Conservation (phyloP, 495 filamentous ascomycete species). For the Hypoxylon perforatum region DNA sequence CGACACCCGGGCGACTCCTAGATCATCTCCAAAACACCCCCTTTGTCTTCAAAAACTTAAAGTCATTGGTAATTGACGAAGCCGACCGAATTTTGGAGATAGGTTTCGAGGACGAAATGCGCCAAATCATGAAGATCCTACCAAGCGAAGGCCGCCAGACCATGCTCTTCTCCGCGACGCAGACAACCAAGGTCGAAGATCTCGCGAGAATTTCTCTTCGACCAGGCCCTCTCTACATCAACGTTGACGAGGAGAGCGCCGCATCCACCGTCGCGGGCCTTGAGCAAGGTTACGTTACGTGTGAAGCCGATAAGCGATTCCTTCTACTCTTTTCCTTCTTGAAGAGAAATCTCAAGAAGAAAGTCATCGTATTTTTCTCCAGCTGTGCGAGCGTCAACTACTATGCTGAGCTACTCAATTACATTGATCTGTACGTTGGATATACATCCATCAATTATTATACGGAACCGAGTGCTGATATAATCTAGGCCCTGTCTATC, state of each 20-base stretch:
- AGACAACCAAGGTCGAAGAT: conserved; percentile 98
- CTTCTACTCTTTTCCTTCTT: conserved; percentile 95
- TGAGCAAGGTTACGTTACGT: conserved; percentile 95
- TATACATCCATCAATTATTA: conserved; percentile 11
- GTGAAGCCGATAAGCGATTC: conserved; percentile 93
- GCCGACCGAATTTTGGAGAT: conserved; percentile 95
- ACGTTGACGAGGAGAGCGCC: conserved; percentile 64
- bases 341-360: conserved; percentile 90
- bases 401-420: conserved; percentile 92
- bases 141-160: conserved; percentile 91
- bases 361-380: conserved; percentile 96
- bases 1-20: conserved; percentile 90
- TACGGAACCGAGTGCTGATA: conserved; percentile 48
- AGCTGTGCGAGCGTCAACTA: conserved; percentile 96
- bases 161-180: conserved; percentile 96
- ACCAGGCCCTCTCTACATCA: conserved; percentile 87
- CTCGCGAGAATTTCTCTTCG: conserved; percentile 91
- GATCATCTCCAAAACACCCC: conserved; percentile 96
- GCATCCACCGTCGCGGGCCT: conserved; percentile 89
- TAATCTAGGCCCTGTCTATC: conserved; percentile 33
- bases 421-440: conserved; percentile 90
- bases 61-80: conserved; percentile 89
- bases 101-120: conserved; percentile 98
- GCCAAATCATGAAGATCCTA: conserved; percentile 95
- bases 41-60: conserved; percentile 94